A percentile compares a stretch with the other conserved stretches of the same genome.
These are phyloP conservation scores for Entomortierella lignicola DNA, from an alignment of 192 early-diverging fungal genomes.

Conservation along the genomic window DNA sequence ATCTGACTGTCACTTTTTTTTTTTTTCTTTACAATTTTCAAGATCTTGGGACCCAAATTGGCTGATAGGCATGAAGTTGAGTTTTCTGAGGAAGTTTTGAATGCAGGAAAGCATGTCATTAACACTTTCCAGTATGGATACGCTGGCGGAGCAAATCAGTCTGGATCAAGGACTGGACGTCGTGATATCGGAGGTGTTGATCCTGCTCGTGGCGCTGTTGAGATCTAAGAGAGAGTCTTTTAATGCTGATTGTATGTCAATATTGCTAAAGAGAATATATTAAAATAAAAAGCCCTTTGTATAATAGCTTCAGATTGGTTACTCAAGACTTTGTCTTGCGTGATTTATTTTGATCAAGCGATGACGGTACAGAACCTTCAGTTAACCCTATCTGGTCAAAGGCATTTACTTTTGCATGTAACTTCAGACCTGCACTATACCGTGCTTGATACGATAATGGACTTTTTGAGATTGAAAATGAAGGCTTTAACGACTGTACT, in stretches of 20 bases:
- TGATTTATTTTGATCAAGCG: constrained; percentile 3
- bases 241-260: too few relatives aligned
- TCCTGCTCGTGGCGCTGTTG: constrained; percentile 35
- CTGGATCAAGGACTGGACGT: constrained; percentile 31
- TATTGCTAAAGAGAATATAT: too few relatives aligned
- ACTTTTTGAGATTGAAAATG: constrained; percentile 24
- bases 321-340: background rate
- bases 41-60: constrained; percentile 7
- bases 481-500: background rate
- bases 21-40: background rate
- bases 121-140: constrained; percentile 64
- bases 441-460: constrained; percentile 11
- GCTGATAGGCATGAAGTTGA: constrained; percentile 55
- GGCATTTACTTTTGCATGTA: constrained; percentile 26
- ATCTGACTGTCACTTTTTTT: too few relatives aligned
- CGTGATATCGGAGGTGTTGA: constrained; percentile 48
- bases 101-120: constrained; percentile 66
- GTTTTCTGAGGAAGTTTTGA: constrained; percentile 72
- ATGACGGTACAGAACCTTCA: background rate
- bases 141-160: constrained; percentile 53
- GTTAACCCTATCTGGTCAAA: constrained; percentile 35
- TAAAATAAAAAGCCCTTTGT: too few relatives aligned
- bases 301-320: too few relatives aligned
- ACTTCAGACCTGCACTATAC: background rate
- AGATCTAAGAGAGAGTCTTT: constrained; percentile 19